Percentiles rank a stretch among this genome's conserved stretches.
Evolutionary conservation across 306 rosid genomes (phyloP).

Genomic region (Arachis stenosperma): DNA sequence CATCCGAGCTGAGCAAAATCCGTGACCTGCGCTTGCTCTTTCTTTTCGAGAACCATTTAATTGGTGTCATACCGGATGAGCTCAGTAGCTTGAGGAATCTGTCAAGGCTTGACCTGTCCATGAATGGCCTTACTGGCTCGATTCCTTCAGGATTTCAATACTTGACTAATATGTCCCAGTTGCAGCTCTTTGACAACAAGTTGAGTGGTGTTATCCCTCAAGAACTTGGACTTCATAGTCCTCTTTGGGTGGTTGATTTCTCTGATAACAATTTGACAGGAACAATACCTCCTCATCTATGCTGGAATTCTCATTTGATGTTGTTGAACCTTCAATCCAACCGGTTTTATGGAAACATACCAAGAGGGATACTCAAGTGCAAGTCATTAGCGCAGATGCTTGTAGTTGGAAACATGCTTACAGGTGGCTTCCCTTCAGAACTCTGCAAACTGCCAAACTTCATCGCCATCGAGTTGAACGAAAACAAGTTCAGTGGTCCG

Average conservation of each 20-base stretch:
- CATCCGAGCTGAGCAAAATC: conserved; percentile 74
- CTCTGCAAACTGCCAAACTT: conserved; percentile 75
- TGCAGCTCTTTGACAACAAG: conserved; percentile 83
- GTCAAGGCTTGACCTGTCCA: conserved; percentile 85
- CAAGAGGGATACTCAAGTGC: conserved; percentile 67
- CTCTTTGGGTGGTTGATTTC: conserved; percentile 96
- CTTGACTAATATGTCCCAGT: conserved; percentile 61
- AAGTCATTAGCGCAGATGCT: conserved; percentile 66
- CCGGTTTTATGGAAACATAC: conserved; percentile 68
- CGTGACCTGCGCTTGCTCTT: conserved; percentile 65
- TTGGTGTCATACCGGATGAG: conserved; percentile 82
- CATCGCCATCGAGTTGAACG: conserved; percentile 73
- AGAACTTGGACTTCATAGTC: conserved; percentile 66
- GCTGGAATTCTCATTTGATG: conserved; percentile 63
- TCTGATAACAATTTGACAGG: conserved; percentile 73
- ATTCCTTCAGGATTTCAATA: conserved; percentile 78
- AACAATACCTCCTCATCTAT: conserved; percentile 74
- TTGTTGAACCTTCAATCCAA: conserved; percentile 75
- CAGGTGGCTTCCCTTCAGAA: conserved; percentile 79
- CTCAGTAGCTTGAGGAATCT: conserved; percentile 66
- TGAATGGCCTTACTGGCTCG: conserved; percentile 72
- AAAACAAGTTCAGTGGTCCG: conserved; percentile 79
- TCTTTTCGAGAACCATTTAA: conserved; percentile 86
- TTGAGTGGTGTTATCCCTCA: conserved; percentile 76
- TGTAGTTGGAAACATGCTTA: conserved; percentile 65